Percentiles rank a stretch among this genome's conserved stretches.
These are phyloP conservation scores for Annulohypoxylon maeteangense DNA, from an alignment of 495 filamentous ascomycete species.

Conservation along the genomic window DNA sequence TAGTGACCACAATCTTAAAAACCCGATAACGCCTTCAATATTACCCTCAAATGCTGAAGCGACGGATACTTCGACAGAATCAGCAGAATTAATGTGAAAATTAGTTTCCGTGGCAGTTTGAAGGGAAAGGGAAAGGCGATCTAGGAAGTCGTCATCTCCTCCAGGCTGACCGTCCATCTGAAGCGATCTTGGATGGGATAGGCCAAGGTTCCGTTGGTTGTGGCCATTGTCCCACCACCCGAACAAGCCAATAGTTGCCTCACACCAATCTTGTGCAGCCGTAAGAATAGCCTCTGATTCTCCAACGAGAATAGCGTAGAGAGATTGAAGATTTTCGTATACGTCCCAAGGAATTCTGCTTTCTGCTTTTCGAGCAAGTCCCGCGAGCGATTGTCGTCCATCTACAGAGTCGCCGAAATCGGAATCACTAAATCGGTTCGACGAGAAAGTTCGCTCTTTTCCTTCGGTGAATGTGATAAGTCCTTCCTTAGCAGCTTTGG, in stretches of 20 bases:
- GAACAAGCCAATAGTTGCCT: conserved; percentile 81
- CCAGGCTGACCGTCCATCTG: conserved; percentile 37
- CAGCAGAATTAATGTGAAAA: conserved; percentile 77
- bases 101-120: conserved; percentile 57
- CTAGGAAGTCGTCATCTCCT: conserved; percentile 53
- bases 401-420: conserved; percentile 51
- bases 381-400: conserved; percentile 53
- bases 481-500: conserved; percentile 70
- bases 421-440: conserved; percentile 45
- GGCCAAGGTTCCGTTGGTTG: conserved; percentile 54
- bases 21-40: conserved; percentile 74
- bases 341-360: conserved; percentile 87
- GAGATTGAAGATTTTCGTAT: conserved; percentile 77
- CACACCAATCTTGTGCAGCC: conserved; percentile 83
- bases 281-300: conserved; percentile 73
- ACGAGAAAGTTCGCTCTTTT: conserved; percentile 58
- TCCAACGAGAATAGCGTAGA: conserved; percentile 82
- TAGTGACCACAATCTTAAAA: conserved; percentile 81
- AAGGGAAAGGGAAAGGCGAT: conserved; percentile 61
- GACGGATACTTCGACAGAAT: conserved; percentile 78
- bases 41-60: conserved; percentile 83
- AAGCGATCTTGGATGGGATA: conserved; percentile 54
- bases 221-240: conserved; percentile 90
- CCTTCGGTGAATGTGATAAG: conserved; percentile 81
- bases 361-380: conserved; percentile 77